phyloP scores from a whole-genome alignment of 208 protist species.

The Plasmodiophora brassicae region DNA sequence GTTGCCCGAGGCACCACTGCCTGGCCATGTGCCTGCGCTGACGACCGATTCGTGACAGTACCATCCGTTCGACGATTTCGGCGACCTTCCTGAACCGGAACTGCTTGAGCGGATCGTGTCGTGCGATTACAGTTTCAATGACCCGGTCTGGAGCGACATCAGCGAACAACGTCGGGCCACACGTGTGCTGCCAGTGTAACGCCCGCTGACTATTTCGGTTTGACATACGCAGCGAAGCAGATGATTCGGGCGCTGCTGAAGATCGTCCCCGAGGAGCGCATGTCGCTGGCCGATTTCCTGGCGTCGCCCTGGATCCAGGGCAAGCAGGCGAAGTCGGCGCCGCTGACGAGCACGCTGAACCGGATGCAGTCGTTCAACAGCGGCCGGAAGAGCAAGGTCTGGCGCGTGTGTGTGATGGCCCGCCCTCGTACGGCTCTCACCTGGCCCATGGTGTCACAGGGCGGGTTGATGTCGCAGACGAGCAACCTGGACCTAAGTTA shows the following conservation, averaged over 20 bases:
- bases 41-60: not conserved
- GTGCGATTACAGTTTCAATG: not conserved
- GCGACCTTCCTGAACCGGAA: conserved; percentile 20
- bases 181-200: not conserved
- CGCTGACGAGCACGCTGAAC: not conserved
- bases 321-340: not conserved
- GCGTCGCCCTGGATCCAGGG: not conserved
- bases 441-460: too few species aligned
- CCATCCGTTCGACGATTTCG: conserved; percentile 19
- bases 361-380: conserved; percentile 25
- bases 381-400: not conserved
- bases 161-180: not conserved
- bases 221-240: not conserved
- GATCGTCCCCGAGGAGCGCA: not conserved
- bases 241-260: conserved; percentile 3
- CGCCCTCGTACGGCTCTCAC: too few species aligned
- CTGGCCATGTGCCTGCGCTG: too few species aligned
- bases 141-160: conserved; percentile 11
- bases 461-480: too few species aligned
- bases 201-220: not conserved
- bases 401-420: too few species aligned
- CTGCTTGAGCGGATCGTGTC: not conserved
- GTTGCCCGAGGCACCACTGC: too few species aligned
- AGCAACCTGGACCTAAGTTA: too few species aligned
- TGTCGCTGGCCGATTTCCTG: not conserved